Evolutionary conservation across 441 rosid species (phyloP).

Genomic region (Croton laevigatus): DNA sequence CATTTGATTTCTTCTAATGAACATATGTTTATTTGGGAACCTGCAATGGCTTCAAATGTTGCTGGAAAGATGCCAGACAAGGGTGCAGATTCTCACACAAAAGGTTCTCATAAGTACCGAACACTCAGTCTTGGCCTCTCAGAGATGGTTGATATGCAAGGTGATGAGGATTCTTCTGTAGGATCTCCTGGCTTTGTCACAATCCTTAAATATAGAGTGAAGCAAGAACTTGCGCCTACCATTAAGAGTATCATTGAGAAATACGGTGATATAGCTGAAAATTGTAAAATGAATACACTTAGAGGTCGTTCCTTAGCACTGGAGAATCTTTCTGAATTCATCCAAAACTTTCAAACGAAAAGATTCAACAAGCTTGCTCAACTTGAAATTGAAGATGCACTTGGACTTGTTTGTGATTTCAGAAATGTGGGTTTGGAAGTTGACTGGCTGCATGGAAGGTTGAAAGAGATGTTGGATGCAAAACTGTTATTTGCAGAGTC

Average conservation of each 20-base stretch:
- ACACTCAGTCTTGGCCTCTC: background rate
- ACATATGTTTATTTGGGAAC: too few species aligned
- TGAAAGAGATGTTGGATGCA: conserved; percentile 9
- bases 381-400: conserved; percentile 9
- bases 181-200: background rate
- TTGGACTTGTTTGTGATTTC: background rate
- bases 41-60: too few species aligned
- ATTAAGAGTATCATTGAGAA: background rate
- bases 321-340: conserved; percentile 8
- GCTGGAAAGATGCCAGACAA: too few species aligned
- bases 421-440: conserved; percentile 3
- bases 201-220: conserved; percentile 10
- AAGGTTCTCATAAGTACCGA: too few species aligned
- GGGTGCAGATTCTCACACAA: too few species aligned
- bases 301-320: background rate
- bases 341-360: background rate
- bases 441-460: conserved; percentile 14
- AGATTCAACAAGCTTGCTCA: background rate
- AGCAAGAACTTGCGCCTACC: conserved; percentile 3
- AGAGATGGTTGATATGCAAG: conserved; percentile 7
- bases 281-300: background rate
- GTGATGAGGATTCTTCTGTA: background rate
- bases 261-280: conserved; percentile 17
- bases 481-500: background rate
- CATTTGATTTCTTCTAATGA: too few species aligned